phyloP scores from a whole-genome alignment of 495 filamentous ascomycete species.

The Aspergillus conjunctus region DNA sequence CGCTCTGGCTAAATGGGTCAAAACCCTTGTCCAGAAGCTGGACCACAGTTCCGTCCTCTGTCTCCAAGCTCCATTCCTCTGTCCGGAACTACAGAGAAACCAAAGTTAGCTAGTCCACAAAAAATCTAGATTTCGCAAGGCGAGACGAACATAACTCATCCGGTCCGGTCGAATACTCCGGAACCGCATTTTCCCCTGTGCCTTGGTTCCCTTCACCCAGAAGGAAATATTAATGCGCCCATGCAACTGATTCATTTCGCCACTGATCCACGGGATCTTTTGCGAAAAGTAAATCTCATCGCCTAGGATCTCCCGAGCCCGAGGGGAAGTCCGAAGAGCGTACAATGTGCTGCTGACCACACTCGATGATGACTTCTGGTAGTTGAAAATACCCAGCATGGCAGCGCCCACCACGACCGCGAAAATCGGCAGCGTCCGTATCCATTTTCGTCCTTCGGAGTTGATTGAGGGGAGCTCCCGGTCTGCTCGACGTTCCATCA shows the following conservation, averaged over 20 bases:
- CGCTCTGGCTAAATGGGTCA: constrained; percentile 59
- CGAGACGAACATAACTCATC: constrained; percentile 64
- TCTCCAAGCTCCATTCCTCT: constrained; percentile 75
- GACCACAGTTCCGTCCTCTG: constrained; percentile 62
- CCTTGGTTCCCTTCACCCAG: constrained; percentile 80
- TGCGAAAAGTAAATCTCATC: constrained; percentile 91
- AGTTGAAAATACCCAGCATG: constrained; percentile 92
- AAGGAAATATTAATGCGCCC: constrained; percentile 87
- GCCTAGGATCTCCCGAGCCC: constrained; percentile 75
- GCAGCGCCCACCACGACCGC: constrained; percentile 59
- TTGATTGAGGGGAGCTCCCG: constrained; percentile 67
- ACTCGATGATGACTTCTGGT: constrained; percentile 84
- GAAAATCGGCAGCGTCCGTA: constrained; percentile 60
- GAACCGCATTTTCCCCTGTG: constrained; percentile 76
- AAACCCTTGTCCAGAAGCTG: constrained; percentile 63
- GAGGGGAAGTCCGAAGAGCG: constrained; percentile 76
- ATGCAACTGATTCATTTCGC: constrained; percentile 91
- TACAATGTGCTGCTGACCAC: constrained; percentile 87
- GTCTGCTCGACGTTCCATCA: constrained; percentile 79
- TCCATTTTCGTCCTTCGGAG: constrained; percentile 43
- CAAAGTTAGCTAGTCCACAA: neutral
- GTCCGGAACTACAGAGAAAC: constrained; percentile 61
- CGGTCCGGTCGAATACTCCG: constrained; percentile 71
- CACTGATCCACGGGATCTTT: constrained; percentile 90
- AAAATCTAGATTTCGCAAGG: neutral